A percentile compares a stretch with the other conserved stretches of the same genome.
Evolutionary conservation across 495 filamentous ascomycete species (phyloP).

Genomic region (Tricharina praecox): DNA sequence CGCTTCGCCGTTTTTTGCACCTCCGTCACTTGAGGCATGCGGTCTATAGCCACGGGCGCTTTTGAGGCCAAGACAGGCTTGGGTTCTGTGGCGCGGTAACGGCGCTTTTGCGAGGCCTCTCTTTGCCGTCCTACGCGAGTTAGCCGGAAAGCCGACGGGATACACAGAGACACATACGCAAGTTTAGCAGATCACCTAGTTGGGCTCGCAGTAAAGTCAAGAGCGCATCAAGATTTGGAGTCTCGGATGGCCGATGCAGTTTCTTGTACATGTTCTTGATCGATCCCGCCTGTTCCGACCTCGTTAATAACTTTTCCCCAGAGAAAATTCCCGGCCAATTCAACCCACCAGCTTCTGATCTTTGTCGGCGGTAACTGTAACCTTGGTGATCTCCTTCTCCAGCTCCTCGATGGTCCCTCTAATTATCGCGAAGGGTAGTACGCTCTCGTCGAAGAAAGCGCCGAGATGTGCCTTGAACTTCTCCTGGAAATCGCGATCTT

Average conservation of each 20-base stretch:
- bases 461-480: conserved; percentile 1
- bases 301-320: too few relatives aligned
- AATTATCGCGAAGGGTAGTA: background rate
- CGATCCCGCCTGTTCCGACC: too few relatives aligned
- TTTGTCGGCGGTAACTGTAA: background rate
- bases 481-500: conserved; percentile 2
- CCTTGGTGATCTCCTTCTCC: background rate
- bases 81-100: background rate
- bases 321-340: background rate
- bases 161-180: too few relatives aligned
- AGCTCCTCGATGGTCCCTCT: background rate
- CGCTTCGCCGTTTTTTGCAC: conserved; percentile 1
- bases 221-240: background rate
- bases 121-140: background rate
- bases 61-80: background rate
- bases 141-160: too few relatives aligned
- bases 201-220: background rate
- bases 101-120: background rate
- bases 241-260: background rate
- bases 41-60: background rate
- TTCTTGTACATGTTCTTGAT: background rate
- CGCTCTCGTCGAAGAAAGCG: background rate
- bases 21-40: background rate
- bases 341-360: background rate
- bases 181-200: background rate